Conservation (phyloP, 129 eudicot genomes). For the Tagetes patula region DNA sequence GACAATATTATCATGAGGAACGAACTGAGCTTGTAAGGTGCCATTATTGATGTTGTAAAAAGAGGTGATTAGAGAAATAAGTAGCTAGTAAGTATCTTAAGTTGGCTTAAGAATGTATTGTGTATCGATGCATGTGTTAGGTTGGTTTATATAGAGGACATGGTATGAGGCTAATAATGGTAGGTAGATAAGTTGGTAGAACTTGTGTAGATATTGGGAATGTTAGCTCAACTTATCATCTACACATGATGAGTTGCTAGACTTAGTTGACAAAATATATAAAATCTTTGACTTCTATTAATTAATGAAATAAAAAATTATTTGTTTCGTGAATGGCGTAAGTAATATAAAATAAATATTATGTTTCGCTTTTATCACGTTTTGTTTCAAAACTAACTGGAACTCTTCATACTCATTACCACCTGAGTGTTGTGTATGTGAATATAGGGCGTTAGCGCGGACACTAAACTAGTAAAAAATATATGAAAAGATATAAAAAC, state of each 20-base stretch:
- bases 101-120: too few species aligned
- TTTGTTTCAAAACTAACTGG: too few species aligned
- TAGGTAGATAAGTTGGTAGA: background rate
- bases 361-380: too few species aligned
- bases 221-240: constrained; percentile 26
- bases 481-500: too few species aligned
- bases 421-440: too few species aligned
- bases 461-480: too few species aligned
- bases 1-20: constrained; percentile 15
- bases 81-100: background rate
- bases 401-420: too few species aligned
- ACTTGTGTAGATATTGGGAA: background rate
- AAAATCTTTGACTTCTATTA: background rate
- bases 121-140: background rate
- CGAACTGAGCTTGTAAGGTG: constrained; percentile 8
- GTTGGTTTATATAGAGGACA: background rate
- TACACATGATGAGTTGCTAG: background rate
- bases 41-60: constrained; percentile 11
- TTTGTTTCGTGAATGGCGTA: too few species aligned
- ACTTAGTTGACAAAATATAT: too few species aligned
- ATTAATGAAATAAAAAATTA: too few species aligned
- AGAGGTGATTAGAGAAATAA: background rate
- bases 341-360: too few species aligned
- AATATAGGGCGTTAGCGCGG: too few species aligned
- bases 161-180: background rate